A percentile compares a stretch with the other conserved stretches of the same genome.
Evolutionary conservation across 805 yeast genomes (phyloP).

Genomic region (Ogataea paraovalis): DNA sequence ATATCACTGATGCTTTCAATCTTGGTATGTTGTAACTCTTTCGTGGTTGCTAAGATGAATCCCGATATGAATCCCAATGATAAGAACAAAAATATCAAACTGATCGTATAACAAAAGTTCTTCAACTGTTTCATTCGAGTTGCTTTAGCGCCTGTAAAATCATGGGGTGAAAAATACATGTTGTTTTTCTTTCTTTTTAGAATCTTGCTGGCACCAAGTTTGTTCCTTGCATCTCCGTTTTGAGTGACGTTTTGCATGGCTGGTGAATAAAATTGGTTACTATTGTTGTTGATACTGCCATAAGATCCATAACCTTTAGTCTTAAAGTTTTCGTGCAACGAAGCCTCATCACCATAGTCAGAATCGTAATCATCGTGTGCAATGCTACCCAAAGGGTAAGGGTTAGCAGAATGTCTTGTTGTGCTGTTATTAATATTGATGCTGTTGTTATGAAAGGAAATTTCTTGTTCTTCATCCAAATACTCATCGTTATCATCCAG

Average conservation of each 20-base stretch:
- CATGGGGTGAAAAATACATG: constrained; percentile 34
- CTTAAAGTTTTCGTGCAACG: constrained; percentile 14
- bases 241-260: constrained; percentile 1
- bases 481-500: constrained; percentile 55
- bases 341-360: constrained; percentile 26
- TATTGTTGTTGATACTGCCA: constrained; percentile 12
- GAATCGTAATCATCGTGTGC: constrained; percentile 20
- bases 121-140: constrained; percentile 28
- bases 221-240: constrained; percentile 15
- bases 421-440: background rate
- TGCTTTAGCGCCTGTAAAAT: constrained; percentile 32
- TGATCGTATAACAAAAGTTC: constrained; percentile 39
- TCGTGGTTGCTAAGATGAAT: constrained; percentile 78
- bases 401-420: no score
- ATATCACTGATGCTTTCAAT: constrained; percentile 64
- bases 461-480: constrained; percentile 25
- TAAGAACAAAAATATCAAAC: constrained; percentile 47
- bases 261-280: background rate
- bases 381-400: constrained; percentile 2
- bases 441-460: background rate
- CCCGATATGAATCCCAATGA: constrained; percentile 78
- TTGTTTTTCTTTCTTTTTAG: constrained; percentile 22
- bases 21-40: constrained; percentile 67
- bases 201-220: constrained; percentile 9
- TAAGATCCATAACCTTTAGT: constrained; percentile 10